These are phyloP conservation scores for Mycena albidolilacea DNA, from an alignment of 768 basidiomycete species.

Conservation along the genomic window DNA sequence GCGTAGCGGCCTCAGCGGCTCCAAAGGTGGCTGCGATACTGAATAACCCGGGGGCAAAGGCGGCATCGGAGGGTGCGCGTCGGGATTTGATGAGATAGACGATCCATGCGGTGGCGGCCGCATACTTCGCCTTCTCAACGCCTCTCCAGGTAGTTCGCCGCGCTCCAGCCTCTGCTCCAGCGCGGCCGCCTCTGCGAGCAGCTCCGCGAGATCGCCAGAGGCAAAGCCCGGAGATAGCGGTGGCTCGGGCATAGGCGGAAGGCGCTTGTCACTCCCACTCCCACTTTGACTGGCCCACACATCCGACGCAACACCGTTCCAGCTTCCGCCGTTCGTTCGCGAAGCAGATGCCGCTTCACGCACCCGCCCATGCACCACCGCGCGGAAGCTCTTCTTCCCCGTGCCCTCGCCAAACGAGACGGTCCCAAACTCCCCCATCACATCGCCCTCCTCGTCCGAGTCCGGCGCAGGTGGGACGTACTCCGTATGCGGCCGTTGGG, in stretches of 20 bases:
- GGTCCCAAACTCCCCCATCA: constrained; percentile 46
- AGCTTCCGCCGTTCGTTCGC: background rate
- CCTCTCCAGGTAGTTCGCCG: constrained; percentile 62
- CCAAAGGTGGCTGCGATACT: background rate
- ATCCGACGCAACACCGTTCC: background rate
- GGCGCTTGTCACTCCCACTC: constrained; percentile 43
- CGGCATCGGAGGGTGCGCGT: constrained; percentile 4
- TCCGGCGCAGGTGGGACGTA: constrained; percentile 30
- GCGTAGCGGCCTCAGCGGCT: constrained; percentile 9
- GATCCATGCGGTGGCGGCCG: constrained; percentile 1
- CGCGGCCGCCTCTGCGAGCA: constrained; percentile 72
- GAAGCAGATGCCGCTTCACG: constrained; percentile 48
- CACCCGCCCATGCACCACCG: constrained; percentile 72
- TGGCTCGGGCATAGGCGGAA: constrained; percentile 48
- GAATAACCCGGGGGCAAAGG: background rate
- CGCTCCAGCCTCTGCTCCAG: constrained; percentile 68
- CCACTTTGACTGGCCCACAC: background rate
- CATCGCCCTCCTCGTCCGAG: constrained; percentile 29
- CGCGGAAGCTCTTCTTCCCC: constrained; percentile 60
- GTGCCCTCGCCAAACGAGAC: constrained; percentile 31
- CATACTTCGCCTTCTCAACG: constrained; percentile 37
- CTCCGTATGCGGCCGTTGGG: constrained; percentile 32
- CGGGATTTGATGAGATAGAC: background rate
- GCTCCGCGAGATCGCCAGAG: constrained; percentile 63
- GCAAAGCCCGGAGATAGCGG: constrained; percentile 61